These are phyloP conservation scores for Quercus suber DNA, from an alignment of 306 rosid species.

Conservation along the genomic window DNA sequence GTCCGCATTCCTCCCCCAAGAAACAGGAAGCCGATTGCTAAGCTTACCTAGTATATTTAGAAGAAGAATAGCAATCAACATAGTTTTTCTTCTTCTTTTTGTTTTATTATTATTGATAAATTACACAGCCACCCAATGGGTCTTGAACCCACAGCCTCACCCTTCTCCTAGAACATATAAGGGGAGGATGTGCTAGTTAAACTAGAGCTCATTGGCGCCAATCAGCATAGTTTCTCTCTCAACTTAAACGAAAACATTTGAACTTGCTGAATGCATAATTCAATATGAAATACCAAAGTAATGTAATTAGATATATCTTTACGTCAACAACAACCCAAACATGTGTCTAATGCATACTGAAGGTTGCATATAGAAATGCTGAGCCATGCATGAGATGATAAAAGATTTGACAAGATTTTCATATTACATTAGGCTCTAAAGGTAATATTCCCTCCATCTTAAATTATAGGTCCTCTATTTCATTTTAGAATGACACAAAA, in stretches of 20 bases:
- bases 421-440: not conserved
- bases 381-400: not conserved
- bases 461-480: no score
- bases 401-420: not conserved
- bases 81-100: not conserved
- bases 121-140: no score
- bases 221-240: not conserved
- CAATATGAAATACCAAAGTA: not conserved
- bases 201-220: not conserved
- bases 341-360: not conserved
- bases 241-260: not conserved
- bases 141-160: no score
- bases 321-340: not conserved
- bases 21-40: slow-evolving; percentile 91
- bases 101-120: no score
- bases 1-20: slow-evolving; percentile 98
- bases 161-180: no score
- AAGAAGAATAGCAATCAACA: slow-evolving; percentile 11
- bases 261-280: not conserved
- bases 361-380: not conserved
- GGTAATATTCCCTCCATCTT: not conserved
- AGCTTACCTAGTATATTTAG: slow-evolving; percentile 65
- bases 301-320: not conserved
- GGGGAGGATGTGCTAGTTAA: no score
- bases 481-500: no score